Evolutionary conservation across 2,329 filamentous ascomycete genomes (phyloP).

Genomic region (Nothophaeocryptopus gaeumannii): DNA sequence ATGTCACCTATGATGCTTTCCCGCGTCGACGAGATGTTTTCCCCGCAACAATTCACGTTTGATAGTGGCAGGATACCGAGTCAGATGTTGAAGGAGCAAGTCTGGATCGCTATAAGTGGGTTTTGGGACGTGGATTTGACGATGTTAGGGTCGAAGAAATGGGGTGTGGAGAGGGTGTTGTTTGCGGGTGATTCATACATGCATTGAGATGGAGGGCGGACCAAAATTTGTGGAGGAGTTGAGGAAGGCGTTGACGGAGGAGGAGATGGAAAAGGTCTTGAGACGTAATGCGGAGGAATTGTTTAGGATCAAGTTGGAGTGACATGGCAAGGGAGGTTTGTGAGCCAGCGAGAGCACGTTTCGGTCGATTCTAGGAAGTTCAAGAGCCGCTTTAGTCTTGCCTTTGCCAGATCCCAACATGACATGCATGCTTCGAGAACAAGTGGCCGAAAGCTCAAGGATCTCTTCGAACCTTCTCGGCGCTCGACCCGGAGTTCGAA

Average conservation of each 20-base stretch:
- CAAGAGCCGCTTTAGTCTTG: no score
- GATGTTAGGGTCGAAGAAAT: constrained; percentile 1
- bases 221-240: constrained; percentile 1
- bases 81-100: constrained; percentile 1
- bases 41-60: not conserved
- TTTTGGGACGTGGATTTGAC: not conserved
- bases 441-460: no score
- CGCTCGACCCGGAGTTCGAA: no score
- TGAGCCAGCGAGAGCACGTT: no score
- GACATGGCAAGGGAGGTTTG: no score
- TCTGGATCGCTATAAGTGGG: constrained; percentile 6
- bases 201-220: constrained; percentile 3
- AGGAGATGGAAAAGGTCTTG: constrained; percentile 1
- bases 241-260: not conserved
- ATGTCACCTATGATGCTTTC: constrained; percentile 3
- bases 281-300: constrained; percentile 6
- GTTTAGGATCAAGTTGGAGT: constrained; percentile 1
- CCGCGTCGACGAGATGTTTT: constrained; percentile 2
- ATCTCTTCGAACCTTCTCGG: no score
- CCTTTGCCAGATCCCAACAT: no score
- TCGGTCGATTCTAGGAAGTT: no score
- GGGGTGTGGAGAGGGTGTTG: constrained; percentile 3
- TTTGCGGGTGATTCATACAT: constrained; percentile 6
- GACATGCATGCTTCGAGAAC: no score
- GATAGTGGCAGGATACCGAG: not conserved